Evolutionary conservation across 1,284 basidiomycete species (phyloP), one percentile per base, ranked within the genome.

Genomic region (Meripilus lineatus): DNA sequence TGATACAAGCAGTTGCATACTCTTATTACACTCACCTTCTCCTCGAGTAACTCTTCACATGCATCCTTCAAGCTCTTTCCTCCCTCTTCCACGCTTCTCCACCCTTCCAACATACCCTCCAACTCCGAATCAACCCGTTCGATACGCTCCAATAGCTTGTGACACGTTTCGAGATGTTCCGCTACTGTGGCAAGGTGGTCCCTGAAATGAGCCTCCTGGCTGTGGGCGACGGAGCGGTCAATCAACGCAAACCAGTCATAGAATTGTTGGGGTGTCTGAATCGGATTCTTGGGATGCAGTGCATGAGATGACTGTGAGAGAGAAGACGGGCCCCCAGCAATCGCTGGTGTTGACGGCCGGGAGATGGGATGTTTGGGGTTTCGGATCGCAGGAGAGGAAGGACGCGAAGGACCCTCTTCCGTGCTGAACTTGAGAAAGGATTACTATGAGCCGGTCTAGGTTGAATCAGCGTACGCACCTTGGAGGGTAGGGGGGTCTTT

Each of bases 221-320:
- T 89, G 57, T 92, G 89, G 11, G 92, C 85, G 24, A 95, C 89
- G 1, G 85, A 86, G 15, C 87, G 74, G 50, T 95, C 91, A 40
- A 96, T 81, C 32, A 86, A 72, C 0, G 88, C 76, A 61, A 93
- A 93, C 84, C 92, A 95, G 66, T 96, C 93, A 58, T 93, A 91
- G 65, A 96, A 95, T 54, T 94, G 89, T 56, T 96, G 90, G 0
- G 91, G 84, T 0, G 90, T 93, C 49, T 84, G 77, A 35, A 97
- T 81, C 4, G 89, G 83, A 21, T 80, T 73, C 45, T 73, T 76
- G 5, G 85, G 83, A 53, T 83, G 79, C 15, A 89, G 68, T 0
- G 74, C 66, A 59, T 81, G 74, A n/a, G 48, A 43, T 43, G 57
- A 40, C 32, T 51, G 38, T 55, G 58, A 45, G 57, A 64, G 30